phyloP scores from a whole-genome alignment of 179 eudicot genomes.

The Beta corolliflora region DNA sequence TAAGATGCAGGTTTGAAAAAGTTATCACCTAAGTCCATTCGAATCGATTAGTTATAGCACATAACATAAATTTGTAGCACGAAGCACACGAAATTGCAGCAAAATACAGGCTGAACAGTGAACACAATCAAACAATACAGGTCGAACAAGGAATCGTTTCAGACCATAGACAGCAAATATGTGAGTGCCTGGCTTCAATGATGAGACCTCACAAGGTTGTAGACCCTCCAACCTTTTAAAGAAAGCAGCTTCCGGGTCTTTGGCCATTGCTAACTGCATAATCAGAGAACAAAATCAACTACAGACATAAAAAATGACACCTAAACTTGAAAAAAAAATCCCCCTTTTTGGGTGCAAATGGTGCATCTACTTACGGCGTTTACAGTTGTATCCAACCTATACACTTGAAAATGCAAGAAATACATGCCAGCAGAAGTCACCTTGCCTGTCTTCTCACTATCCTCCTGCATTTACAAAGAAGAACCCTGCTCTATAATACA shows the following conservation, averaged over 20 bases:
- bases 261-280: conserved; percentile 96
- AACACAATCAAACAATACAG: conserved; percentile 5
- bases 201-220: conserved; percentile 96
- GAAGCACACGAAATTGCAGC: neutral
- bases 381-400: conserved; percentile 92
- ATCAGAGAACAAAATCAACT: conserved; percentile 11
- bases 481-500: neutral
- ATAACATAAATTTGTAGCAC: neutral
- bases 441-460: conserved; percentile 95
- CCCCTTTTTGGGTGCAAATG: neutral
- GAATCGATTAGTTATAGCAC: conserved; percentile 13
- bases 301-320: neutral
- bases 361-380: conserved; percentile 65
- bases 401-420: conserved; percentile 98
- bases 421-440: conserved; percentile 98
- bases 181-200: conserved; percentile 92
- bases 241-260: conserved; percentile 99
- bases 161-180: conserved; percentile 97
- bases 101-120: conserved; percentile 9
- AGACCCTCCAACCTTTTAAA: conserved; percentile 97
- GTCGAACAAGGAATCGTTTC: conserved; percentile 27
- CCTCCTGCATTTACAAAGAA: conserved; percentile 65
- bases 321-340: neutral
- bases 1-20: conserved; percentile 95
- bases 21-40: conserved; percentile 68